These are phyloP conservation scores for Fusarium sp. DNA, from an alignment of 2,329 filamentous ascomycete genomes.

Conservation along the genomic window DNA sequence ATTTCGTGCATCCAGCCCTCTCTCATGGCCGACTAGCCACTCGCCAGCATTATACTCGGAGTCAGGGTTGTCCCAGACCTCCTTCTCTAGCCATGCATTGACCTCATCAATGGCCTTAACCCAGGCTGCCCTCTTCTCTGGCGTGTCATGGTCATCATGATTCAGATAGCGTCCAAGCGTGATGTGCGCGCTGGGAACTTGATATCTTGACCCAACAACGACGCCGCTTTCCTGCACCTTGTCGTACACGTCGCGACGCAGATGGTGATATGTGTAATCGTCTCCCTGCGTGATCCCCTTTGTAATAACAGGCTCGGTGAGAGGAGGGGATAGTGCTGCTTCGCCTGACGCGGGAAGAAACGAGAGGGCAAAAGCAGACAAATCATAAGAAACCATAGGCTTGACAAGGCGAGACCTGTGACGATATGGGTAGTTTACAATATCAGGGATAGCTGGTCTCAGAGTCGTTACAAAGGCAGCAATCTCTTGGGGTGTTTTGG, in stretches of 20 bases:
- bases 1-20: conserved; percentile 78
- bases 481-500: conserved; percentile 76
- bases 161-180: conserved; percentile 85
- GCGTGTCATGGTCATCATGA: conserved; percentile 69
- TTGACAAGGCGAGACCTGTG: conserved; percentile 82
- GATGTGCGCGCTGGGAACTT: conserved; percentile 89
- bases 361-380: conserved; percentile 85
- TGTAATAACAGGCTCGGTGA: conserved; percentile 51
- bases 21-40: conserved; percentile 90
- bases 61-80: conserved; percentile 72
- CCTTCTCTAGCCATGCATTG: conserved; percentile 77
- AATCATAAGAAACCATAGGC: conserved; percentile 85
- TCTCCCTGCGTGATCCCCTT: conserved; percentile 63
- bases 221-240: conserved; percentile 70
- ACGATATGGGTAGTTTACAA: conserved; percentile 73
- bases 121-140: conserved; percentile 70
- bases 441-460: conserved; percentile 62
- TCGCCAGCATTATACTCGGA: conserved; percentile 68
- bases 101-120: conserved; percentile 77
- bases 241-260: conserved; percentile 80
- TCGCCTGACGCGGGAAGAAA: conserved; percentile 84
- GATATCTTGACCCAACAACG: conserved; percentile 81
- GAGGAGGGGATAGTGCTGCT: conserved; percentile 50
- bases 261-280: conserved; percentile 87
- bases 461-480: conserved; percentile 68